phyloP scores from a whole-genome alignment of 2,329 filamentous ascomycete species.

The Mycosphaerella arachidis region DNA sequence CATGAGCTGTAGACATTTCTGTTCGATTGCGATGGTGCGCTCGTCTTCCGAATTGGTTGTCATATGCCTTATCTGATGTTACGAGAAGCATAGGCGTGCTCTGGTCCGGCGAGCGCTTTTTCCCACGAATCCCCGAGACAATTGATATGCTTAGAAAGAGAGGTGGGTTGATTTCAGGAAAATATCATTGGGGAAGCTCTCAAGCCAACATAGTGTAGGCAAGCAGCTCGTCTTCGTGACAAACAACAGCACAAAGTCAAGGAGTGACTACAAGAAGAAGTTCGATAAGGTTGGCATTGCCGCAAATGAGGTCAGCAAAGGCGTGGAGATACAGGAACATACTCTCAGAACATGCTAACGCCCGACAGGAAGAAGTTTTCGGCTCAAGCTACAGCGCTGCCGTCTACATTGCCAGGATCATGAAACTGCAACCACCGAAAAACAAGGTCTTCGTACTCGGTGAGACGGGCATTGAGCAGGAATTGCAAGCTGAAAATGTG shows the following conservation, averaged over 20 bases:
- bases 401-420: constrained; percentile 91
- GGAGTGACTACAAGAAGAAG: constrained; percentile 88
- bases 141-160: constrained; percentile 74
- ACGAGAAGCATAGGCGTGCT: constrained; percentile 68
- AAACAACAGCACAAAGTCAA: constrained; percentile 97
- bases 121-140: constrained; percentile 79
- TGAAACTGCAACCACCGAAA: constrained; percentile 70
- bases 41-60: not conserved
- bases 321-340: not conserved
- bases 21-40: constrained; percentile 91
- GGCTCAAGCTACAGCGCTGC: constrained; percentile 91
- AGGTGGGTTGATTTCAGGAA: constrained; percentile 51
- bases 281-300: constrained; percentile 77
- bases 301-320: constrained; percentile 54
- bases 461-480: constrained; percentile 84
- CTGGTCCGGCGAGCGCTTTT: constrained; percentile 92
- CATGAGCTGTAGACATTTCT: constrained; percentile 66
- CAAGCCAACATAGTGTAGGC: constrained; percentile 50
- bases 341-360: not conserved
- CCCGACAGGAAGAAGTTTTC: constrained; percentile 79
- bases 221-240: constrained; percentile 95
- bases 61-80: constrained; percentile 28
- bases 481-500: constrained; percentile 74
- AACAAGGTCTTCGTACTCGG: constrained; percentile 94
- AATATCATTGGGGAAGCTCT: not conserved